A percentile compares a stretch with the other conserved stretches of the same genome.
Evolutionary conservation across 2,329 filamentous ascomycete genomes (phyloP).

Genomic region (Colletotrichum truncatum): DNA sequence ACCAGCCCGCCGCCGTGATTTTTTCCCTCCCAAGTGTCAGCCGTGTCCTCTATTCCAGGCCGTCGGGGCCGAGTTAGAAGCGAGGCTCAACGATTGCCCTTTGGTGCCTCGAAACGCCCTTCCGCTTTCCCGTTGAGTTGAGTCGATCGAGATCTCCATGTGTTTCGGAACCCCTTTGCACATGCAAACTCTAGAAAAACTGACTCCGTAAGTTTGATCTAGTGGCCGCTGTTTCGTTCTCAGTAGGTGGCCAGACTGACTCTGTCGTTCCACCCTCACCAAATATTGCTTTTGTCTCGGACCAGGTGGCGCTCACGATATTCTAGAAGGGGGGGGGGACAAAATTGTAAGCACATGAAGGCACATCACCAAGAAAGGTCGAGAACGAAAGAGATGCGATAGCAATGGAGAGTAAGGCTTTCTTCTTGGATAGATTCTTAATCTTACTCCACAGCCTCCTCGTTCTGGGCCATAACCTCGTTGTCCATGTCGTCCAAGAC

Average conservation of each 20-base stretch:
- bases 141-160: background rate
- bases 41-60: background rate
- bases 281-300: slow-evolving; percentile 18
- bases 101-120: background rate
- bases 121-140: background rate
- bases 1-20: slow-evolving; percentile 15
- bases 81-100: background rate
- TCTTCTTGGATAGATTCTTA: background rate
- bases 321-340: slow-evolving; percentile 25
- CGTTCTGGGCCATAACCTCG: slow-evolving; percentile 41
- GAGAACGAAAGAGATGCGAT: background rate
- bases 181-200: background rate
- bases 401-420: background rate
- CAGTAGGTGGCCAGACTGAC: slow-evolving; percentile 11
- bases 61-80: background rate
- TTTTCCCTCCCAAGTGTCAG: background rate
- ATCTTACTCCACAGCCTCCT: slow-evolving; percentile 24
- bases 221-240: slow-evolving; percentile 7
- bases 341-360: slow-evolving; percentile 7
- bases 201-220: background rate
- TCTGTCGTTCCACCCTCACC: background rate
- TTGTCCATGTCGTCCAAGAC: slow-evolving; percentile 55
- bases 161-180: slow-evolving; percentile 1
- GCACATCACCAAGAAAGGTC: background rate
- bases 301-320: slow-evolving; percentile 10